Percentiles rank a stretch among this genome's conserved stretches.
Conservation (phyloP, 139 green algal genomes). For the Chlorella ohadii region DNA sequence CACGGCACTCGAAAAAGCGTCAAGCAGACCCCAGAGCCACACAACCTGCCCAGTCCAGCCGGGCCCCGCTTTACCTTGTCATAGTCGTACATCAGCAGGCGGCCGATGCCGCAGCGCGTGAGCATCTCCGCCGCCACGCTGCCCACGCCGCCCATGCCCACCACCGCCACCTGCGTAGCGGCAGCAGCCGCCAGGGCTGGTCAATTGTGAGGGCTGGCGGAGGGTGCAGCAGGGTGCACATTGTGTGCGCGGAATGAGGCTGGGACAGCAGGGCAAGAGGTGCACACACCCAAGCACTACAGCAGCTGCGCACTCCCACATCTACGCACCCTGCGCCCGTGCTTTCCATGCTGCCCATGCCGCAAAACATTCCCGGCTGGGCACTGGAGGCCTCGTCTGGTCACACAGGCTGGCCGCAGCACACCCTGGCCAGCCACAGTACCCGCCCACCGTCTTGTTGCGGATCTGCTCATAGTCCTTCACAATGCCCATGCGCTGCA, state of each 20-base stretch:
- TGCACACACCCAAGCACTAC: background rate
- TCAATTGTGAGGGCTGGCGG: too few relatives aligned
- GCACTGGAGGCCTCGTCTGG: too few relatives aligned
- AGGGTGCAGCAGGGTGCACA: background rate
- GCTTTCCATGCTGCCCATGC: too few relatives aligned
- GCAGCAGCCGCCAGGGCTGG: background rate
- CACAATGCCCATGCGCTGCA: slow-evolving; percentile 98
- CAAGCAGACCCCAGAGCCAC: too few relatives aligned
- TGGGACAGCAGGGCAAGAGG: background rate
- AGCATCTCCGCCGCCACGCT: slow-evolving; percentile 98
- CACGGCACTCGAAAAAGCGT: too few relatives aligned
- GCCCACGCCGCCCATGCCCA: slow-evolving; percentile 94
- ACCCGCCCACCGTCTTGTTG: slow-evolving; percentile 19
- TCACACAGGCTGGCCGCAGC: too few relatives aligned
- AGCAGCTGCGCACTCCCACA: too few relatives aligned
- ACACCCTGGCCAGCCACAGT: too few relatives aligned
- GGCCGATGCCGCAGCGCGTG: slow-evolving; percentile 92
- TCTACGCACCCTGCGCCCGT: too few relatives aligned
- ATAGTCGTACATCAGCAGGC: slow-evolving; percentile 92
- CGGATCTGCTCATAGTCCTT: slow-evolving; percentile 85
- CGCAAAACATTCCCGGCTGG: too few relatives aligned
- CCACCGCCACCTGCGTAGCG: slow-evolving; percentile 67
- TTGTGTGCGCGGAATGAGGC: background rate
- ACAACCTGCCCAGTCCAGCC: too few relatives aligned
- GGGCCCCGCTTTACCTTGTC: too few relatives aligned